Evolutionary conservation across 169 alveolate species (phyloP).

Genomic region (Plasmodium gaboni): DNA sequence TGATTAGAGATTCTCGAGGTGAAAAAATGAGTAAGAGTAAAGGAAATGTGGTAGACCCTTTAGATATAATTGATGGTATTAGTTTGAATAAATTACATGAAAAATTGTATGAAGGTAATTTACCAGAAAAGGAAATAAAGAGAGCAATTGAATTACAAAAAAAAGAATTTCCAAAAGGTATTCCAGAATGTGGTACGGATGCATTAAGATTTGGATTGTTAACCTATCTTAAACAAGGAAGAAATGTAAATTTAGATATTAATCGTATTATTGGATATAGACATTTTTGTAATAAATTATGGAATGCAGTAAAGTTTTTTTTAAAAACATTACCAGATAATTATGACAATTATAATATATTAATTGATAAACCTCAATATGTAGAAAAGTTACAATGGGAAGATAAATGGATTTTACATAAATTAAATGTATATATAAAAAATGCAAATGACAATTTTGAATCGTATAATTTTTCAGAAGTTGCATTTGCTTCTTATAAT

Average conservation of each 20-base stretch:
- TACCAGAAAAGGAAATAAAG: slow-evolving; percentile 93
- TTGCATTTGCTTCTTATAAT: slow-evolving; percentile 93
- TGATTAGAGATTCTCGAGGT: slow-evolving; percentile 98
- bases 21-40: slow-evolving; percentile 98
- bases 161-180: slow-evolving; percentile 98
- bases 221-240: slow-evolving; percentile 95
- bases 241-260: slow-evolving; percentile 97
- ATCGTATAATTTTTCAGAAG: slow-evolving; percentile 95
- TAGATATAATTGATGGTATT: slow-evolving; percentile 97
- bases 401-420: slow-evolving; percentile 96
- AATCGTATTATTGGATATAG: slow-evolving; percentile 97
- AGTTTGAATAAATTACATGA: slow-evolving; percentile 91
- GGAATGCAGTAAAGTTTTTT: slow-evolving; percentile 98
- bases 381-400: slow-evolving; percentile 88
- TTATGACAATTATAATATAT: slow-evolving; percentile 83
- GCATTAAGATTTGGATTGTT: slow-evolving; percentile 97
- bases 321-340: slow-evolving; percentile 79
- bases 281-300: slow-evolving; percentile 98
- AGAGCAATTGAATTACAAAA: slow-evolving; percentile 92
- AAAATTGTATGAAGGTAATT: slow-evolving; percentile 93
- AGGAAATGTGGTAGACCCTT: slow-evolving; percentile 99
- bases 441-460: slow-evolving; percentile 90
- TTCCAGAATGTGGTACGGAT: slow-evolving; percentile 99
- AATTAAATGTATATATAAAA: slow-evolving; percentile 88
- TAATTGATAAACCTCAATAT: slow-evolving; percentile 65